Percentiles rank a stretch among this genome's conserved stretches.
Evolutionary conservation across 2,329 filamentous ascomycete genomes (phyloP).

Genomic region (Neocatenulostroma microsporum): DNA sequence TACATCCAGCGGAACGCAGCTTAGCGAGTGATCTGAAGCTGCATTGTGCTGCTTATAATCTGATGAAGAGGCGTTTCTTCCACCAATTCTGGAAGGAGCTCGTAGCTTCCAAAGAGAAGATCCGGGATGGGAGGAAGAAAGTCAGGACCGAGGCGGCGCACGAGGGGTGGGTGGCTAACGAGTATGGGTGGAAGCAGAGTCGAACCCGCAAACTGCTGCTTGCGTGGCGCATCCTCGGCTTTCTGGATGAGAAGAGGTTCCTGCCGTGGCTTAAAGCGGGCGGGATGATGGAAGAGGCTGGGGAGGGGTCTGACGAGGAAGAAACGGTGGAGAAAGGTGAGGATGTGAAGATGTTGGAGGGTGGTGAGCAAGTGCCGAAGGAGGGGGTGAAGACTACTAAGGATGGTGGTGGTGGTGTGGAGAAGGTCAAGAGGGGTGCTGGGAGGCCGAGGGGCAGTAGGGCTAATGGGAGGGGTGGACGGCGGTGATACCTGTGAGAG

Average conservation of each 20-base stretch:
- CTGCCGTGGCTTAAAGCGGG: slow-evolving; percentile 16
- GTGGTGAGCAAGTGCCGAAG: too few species aligned
- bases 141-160: slow-evolving; percentile 14
- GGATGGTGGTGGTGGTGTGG: too few species aligned
- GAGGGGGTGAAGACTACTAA: too few species aligned
- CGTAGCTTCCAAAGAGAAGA: slow-evolving; percentile 9
- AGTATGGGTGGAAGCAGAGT: slow-evolving; percentile 9
- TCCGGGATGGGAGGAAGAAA: slow-evolving; percentile 6
- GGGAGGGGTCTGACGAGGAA: too few species aligned
- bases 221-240: slow-evolving; percentile 18
- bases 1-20: slow-evolving; percentile 15
- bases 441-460: too few species aligned
- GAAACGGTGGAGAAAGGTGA: too few species aligned
- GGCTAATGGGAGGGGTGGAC: too few species aligned
- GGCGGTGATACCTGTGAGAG: too few species aligned
- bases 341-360: too few species aligned
- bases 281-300: slow-evolving; percentile 13
- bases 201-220: slow-evolving; percentile 15
- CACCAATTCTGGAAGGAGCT: slow-evolving; percentile 10
- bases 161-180: slow-evolving; percentile 13
- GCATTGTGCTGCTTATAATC: slow-evolving; percentile 17
- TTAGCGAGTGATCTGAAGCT: slow-evolving; percentile 12
- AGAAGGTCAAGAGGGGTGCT: too few species aligned
- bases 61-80: slow-evolving; percentile 21
- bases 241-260: slow-evolving; percentile 19